Percentiles rank a stretch among this genome's conserved stretches.
Conservation (phyloP, 225 moss, liverwort and hornwort species). For the Physcomitrium patens region DNA sequence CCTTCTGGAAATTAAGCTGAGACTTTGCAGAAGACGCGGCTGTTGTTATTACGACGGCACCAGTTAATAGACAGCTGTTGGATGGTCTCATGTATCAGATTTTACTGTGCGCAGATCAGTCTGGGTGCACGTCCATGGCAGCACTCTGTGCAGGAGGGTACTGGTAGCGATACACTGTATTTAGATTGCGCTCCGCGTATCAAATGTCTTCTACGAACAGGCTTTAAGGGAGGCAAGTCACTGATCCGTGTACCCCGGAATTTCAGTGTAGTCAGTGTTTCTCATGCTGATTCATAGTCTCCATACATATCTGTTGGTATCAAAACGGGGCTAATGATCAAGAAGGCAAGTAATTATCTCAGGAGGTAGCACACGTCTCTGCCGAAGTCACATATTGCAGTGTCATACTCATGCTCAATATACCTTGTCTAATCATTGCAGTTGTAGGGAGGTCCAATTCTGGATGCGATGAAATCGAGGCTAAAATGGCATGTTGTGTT, state of each 20-base stretch:
- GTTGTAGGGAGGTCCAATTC: no score
- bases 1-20: no score
- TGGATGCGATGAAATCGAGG: no score
- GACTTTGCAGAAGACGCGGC: neutral
- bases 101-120: slow-evolving; percentile 67
- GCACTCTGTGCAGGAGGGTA: slow-evolving; percentile 72
- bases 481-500: no score
- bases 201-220: slow-evolving; percentile 44
- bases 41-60: neutral
- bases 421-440: no score
- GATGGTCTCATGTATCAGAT: slow-evolving; percentile 48
- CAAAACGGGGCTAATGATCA: no score
- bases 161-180: slow-evolving; percentile 81
- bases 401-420: no score
- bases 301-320: neutral
- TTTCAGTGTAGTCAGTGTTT: neutral
- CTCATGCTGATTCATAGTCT: neutral
- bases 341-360: no score
- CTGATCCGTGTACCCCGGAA: neutral
- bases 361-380: no score
- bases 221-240: slow-evolving; percentile 38
- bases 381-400: no score
- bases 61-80: slow-evolving; percentile 19
- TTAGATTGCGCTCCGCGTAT: slow-evolving; percentile 67
- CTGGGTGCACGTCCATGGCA: slow-evolving; percentile 61